Base-by-base conservation (phyloP, 495 filamentous ascomycete species). In the Glonium stellatum region DNA sequence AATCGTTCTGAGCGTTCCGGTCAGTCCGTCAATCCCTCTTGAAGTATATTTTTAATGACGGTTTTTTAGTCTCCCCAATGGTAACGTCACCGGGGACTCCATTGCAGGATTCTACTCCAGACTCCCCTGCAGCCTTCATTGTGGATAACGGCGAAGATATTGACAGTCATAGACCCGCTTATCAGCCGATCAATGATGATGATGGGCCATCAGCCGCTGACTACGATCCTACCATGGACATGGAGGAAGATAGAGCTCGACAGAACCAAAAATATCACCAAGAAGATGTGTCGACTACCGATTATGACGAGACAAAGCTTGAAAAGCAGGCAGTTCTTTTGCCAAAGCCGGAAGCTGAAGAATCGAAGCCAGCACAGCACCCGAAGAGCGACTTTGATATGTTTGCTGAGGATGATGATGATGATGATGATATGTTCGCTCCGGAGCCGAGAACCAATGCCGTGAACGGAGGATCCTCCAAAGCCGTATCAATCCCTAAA, bases 191-290 rank as follows among this genome's bases (percentile, higher is more conserved):
- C 59, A 39, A 47, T 21, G 87, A 87, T 50, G 82, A 86, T 69
- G 84, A 89, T 60, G 90, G 88, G 15, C 89, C 88, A 44, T 97
- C 92, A 39, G 93, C 93, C 53, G 93, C 93, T 65, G 90, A 97
- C 67, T 97, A 98, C 74, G 91, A 97, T 70, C 95, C 93, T 0
- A 96, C 88, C 4, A 75, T 83, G 66, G 93, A 98, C 70, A 95
- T 95, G 88, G 83, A 84, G 72, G 89, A 96, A 72, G 92, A 97
- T 68, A 80, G 84, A 63, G 76, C 84, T 52, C 83, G 88, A 55
- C 83, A 90, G 62, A 84, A 84, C 65, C 76, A 81, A 53, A 80
- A 84, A 54, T 79, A 83, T 57, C 74, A 77, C 13, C 72, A 75
- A 42, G 78, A 82, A 12, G 78, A 83, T 6, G 69, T 86, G 25